phyloP scores from a whole-genome alignment of 2,329 filamentous ascomycete genomes.

The Zymoseptoria ardabiliae region DNA sequence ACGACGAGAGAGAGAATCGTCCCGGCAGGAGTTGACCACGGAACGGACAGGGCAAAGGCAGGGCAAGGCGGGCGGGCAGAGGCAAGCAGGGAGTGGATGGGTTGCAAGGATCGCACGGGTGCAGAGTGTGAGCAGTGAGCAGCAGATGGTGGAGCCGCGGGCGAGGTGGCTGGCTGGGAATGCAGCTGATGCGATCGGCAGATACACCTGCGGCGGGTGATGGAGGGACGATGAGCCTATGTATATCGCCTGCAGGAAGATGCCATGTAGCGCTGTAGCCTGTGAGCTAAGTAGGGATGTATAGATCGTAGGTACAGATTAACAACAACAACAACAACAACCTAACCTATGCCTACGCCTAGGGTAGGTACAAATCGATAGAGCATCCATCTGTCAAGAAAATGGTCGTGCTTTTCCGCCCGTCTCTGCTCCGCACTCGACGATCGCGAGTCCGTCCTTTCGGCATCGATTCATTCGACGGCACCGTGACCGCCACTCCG shows the following conservation, averaged over 20 bases:
- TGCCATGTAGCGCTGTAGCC: neutral
- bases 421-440: neutral
- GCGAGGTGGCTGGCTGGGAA: conserved; percentile 2
- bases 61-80: conserved; percentile 14
- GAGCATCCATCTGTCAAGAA: neutral
- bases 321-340: no score
- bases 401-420: neutral
- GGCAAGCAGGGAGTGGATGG: conserved; percentile 8
- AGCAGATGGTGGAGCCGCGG: conserved; percentile 12
- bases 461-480: neutral
- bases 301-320: neutral
- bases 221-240: neutral
- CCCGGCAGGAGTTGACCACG: neutral
- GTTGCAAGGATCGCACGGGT: conserved; percentile 12
- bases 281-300: neutral
- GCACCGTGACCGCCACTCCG: neutral
- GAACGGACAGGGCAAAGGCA: conserved; percentile 3
- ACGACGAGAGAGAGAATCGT: conserved; percentile 4
- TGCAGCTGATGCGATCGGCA: neutral
- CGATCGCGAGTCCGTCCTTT: neutral
- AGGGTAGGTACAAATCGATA: neutral
- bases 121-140: conserved; percentile 10
- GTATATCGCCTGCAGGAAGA: neutral
- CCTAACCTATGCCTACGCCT: neutral
- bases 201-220: neutral